Conservation (phyloP, 768 basidiomycete genomes). For the Phylloporus rhodoxanthus region DNA sequence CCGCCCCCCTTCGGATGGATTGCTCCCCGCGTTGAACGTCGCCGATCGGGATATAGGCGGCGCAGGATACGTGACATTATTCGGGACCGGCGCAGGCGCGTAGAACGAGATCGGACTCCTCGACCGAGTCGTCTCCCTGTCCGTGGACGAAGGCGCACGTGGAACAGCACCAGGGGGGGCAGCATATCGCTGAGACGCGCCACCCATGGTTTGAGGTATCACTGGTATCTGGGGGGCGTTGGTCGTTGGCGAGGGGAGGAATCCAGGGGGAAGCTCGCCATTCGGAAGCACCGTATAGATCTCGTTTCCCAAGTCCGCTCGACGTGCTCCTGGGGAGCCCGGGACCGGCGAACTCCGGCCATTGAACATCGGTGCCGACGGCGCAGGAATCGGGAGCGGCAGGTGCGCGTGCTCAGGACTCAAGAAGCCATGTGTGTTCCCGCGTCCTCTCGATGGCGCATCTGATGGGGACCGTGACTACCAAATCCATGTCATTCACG, state of each 20-base stretch:
- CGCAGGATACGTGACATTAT: constrained; percentile 22
- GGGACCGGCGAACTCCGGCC: constrained; percentile 14
- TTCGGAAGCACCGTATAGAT: constrained; percentile 7
- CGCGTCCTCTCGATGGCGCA: constrained; percentile 27
- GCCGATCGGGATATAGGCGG: constrained; percentile 27
- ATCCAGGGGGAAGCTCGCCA: constrained; percentile 14
- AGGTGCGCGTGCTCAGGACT: constrained; percentile 30
- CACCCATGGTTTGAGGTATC: constrained; percentile 14
- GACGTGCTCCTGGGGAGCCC: constrained; percentile 8
- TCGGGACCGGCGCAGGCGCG: constrained; percentile 22
- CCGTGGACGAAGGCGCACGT: constrained; percentile 13
- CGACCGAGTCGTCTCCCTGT: constrained; percentile 16
- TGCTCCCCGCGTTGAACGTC: constrained; percentile 10
- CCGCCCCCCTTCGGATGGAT: constrained; percentile 21
- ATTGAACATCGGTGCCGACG: constrained; percentile 1
- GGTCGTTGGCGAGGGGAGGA: constrained; percentile 1
- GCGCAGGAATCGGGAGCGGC: constrained; percentile 23
- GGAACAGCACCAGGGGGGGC: not conserved
- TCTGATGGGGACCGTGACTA: constrained; percentile 31
- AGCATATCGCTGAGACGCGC: constrained; percentile 9
- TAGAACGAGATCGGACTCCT: constrained; percentile 23
- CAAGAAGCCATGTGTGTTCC: constrained; percentile 13
- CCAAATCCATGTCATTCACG: constrained; percentile 4
- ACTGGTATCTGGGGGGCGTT: constrained; percentile 16
- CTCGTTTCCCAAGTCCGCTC: constrained; percentile 9